Evolutionary conservation across 2,329 filamentous ascomycete species (phyloP).

Genomic region (Talaromyces sp.): DNA sequence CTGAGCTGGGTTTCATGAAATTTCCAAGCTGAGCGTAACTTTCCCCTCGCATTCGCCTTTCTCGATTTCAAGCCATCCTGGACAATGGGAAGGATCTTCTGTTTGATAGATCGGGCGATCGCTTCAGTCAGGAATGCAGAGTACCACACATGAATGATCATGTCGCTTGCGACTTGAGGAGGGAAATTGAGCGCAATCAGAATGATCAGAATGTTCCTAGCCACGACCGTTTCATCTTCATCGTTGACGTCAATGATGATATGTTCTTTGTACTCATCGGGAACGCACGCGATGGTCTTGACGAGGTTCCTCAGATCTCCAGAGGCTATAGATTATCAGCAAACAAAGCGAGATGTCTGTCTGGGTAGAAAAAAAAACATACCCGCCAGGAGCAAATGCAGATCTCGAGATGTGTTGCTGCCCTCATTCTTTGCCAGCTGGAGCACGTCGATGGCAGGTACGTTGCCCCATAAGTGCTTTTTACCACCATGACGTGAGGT

Average conservation of each 20-base stretch:
- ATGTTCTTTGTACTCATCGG: constrained; percentile 24
- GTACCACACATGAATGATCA: constrained; percentile 46
- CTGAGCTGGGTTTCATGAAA: constrained; percentile 26
- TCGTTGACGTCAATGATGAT: constrained; percentile 41
- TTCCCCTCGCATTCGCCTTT: constrained; percentile 22
- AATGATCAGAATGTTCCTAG: constrained; percentile 41
- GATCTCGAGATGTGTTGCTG: constrained; percentile 19
- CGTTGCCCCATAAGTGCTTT: constrained; percentile 42
- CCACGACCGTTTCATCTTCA: constrained; percentile 35
- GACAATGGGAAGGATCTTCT: constrained; percentile 30
- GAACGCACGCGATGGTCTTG: constrained; percentile 37
- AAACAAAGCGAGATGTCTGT: background rate
- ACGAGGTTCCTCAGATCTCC: constrained; percentile 46
- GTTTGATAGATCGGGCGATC: constrained; percentile 25
- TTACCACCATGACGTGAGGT: background rate
- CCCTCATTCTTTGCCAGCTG: constrained; percentile 32
- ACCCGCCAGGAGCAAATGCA: constrained; percentile 37
- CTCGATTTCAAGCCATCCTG: constrained; percentile 34
- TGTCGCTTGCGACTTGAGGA: constrained; percentile 21
- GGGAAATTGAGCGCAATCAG: constrained; percentile 29
- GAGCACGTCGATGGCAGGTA: constrained; percentile 41
- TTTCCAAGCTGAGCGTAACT: constrained; percentile 31
- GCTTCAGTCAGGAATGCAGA: constrained; percentile 35
- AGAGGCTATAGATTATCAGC: constrained; percentile 34
- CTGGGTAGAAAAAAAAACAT: constrained; percentile 7